These are phyloP conservation scores for Arachnomyces sp. DNA, from an alignment of 2,329 filamentous ascomycete genomes.

Conservation along the genomic window DNA sequence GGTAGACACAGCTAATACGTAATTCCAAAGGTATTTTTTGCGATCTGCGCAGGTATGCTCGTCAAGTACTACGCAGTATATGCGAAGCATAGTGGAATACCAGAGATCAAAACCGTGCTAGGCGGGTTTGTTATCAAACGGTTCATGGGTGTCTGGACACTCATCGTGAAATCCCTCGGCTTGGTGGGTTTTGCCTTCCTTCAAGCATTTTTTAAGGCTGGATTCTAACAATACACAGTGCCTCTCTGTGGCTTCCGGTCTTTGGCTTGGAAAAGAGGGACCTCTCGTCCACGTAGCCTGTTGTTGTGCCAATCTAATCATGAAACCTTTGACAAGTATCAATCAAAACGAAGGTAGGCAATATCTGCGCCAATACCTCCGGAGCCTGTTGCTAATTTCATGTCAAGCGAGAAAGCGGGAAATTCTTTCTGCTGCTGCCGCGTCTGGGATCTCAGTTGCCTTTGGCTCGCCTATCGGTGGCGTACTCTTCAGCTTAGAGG, in stretches of 20 bases:
- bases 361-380: too few relatives aligned
- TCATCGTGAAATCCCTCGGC: conserved; percentile 81
- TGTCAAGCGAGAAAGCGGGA: conserved; percentile 76
- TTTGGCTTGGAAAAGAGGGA: conserved; percentile 96
- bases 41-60: conserved; percentile 65
- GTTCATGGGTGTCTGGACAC: conserved; percentile 80
- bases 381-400: conserved; percentile 10
- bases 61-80: conserved; percentile 79
- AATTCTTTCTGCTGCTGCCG: conserved; percentile 83
- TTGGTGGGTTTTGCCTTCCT: conserved; percentile 47
- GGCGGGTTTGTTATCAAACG: conserved; percentile 86
- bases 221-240: conserved; percentile 47
- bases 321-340: conserved; percentile 75
- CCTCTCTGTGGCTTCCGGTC: conserved; percentile 81
- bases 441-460: conserved; percentile 85
- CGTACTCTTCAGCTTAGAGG: conserved; percentile 90
- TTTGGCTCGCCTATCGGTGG: conserved; percentile 92
- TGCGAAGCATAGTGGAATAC: conserved; percentile 90
- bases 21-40: conserved; percentile 58
- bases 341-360: conserved; percentile 72
- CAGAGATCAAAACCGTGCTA: conserved; percentile 93
- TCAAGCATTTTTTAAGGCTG: conserved; percentile 11
- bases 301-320: conserved; percentile 89
- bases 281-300: conserved; percentile 93
- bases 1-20: neutral